Evolutionary conservation across 768 basidiomycete genomes (phyloP), one percentile per base, ranked within the genome.

Genomic region (Chalciporus chontae): DNA sequence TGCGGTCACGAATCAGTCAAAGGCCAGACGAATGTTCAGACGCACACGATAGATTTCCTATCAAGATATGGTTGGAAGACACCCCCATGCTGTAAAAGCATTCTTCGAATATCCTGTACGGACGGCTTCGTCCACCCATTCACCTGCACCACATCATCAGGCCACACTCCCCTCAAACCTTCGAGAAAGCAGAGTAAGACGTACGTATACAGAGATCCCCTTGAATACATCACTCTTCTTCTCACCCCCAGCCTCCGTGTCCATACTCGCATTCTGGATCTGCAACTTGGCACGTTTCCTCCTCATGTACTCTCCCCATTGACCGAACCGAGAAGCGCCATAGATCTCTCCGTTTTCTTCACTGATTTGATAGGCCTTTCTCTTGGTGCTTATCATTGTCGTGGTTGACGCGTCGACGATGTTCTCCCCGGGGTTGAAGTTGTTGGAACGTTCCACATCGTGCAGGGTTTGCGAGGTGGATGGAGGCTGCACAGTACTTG

Each of bases 81-180:
- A 3, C 94, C 95, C 5, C 94, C 95, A 58, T 95, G 80, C 40
- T 79, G 76, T 3, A 95, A 68, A 34, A 98, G 84, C 43, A 97
- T 74, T 56, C 84, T 74, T 8, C 91, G 77, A 0, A 98, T 67
- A 41, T 87, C 90, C 63, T 94, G 90, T 18, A 92, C 79, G 17
- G 94, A 89, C 7, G 94, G 91, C 32, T 79, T 75, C 0, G 93
- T 95, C 73, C 81, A 88, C 0, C 94, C 94, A 60, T 97, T 96
- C 43, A 94, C 84, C 93, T 94, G 51, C 1, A 38, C 43, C 24
- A n/a, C 36, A 37, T 41, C 15, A 8, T 19, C 18, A 19, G 19
- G 38, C 38, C 14, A 34, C 6, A 36, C 21, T 11, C 40, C 42
- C 19, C 14, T 38, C 18, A 27, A 40, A 15, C 7, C 14, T n/a